Evolutionary conservation across 2,329 filamentous ascomycete genomes (phyloP).

Genomic region (Fusarium guadeloupense): DNA sequence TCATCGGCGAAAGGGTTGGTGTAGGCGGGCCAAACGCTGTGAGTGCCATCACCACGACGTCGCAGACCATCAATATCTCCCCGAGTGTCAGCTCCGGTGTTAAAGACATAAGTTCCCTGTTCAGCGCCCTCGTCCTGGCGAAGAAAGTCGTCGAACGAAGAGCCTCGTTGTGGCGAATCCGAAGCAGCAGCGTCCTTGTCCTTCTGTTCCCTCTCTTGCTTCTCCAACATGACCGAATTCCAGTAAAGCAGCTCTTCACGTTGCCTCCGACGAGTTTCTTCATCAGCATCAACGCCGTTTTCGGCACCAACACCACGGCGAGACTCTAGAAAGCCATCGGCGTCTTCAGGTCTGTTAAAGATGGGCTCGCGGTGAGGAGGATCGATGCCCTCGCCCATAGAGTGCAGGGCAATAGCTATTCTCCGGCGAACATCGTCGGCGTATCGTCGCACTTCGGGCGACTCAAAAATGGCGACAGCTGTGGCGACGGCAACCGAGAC

Average conservation of each 20-base stretch:
- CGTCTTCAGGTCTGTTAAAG: constrained; percentile 73
- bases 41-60: constrained; percentile 57
- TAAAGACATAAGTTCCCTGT: constrained; percentile 66
- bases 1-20: constrained; percentile 70
- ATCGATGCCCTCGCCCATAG: constrained; percentile 66
- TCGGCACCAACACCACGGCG: constrained; percentile 54
- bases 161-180: constrained; percentile 42
- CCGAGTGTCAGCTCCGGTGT: constrained; percentile 61
- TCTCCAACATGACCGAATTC: constrained; percentile 65
- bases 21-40: constrained; percentile 58
- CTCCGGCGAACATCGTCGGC: constrained; percentile 69
- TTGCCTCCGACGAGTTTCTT: constrained; percentile 68
- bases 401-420: constrained; percentile 68
- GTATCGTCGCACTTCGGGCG: constrained; percentile 69
- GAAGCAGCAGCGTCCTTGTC: constrained; percentile 19
- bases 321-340: constrained; percentile 68
- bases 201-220: constrained; percentile 50
- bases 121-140: constrained; percentile 60
- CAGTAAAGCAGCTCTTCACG: constrained; percentile 73
- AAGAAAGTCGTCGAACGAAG: constrained; percentile 69
- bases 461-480: constrained; percentile 70
- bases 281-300: constrained; percentile 67
- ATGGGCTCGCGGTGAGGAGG: constrained; percentile 60
- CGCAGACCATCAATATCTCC: constrained; percentile 57
- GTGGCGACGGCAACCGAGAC: constrained; percentile 66